These are phyloP conservation scores for Clonostachys rhizophaga DNA, from an alignment of 2,329 filamentous ascomycete species.

Conservation along the genomic window DNA sequence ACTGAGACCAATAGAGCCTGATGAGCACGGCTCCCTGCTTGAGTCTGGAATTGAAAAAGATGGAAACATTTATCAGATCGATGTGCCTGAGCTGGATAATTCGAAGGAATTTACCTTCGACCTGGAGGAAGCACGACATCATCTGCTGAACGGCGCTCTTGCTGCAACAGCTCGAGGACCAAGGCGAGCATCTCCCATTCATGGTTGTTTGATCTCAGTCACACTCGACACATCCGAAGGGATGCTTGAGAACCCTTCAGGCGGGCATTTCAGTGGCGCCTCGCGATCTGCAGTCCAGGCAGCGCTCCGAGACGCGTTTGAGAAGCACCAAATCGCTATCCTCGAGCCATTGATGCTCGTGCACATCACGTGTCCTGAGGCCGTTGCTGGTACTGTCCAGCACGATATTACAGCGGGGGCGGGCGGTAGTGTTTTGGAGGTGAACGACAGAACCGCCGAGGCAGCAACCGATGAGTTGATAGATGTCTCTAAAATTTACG, in stretches of 20 bases:
- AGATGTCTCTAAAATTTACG: conserved; percentile 73
- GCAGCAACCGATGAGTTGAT: conserved; percentile 40
- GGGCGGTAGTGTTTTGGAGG: conserved; percentile 68
- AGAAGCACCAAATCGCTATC: conserved; percentile 53
- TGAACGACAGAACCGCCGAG: conserved; percentile 49
- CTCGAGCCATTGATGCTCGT: conserved; percentile 95
- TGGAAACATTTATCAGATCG: conserved; percentile 64
- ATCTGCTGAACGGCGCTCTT: conserved; percentile 73
- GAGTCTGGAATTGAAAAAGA: conserved; percentile 50
- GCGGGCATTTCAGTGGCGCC: conserved; percentile 64
- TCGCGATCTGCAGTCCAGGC: conserved; percentile 59
- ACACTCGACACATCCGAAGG: conserved; percentile 62
- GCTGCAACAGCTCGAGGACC: conserved; percentile 85
- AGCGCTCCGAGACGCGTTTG: conserved; percentile 60
- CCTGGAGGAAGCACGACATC: conserved; percentile 42
- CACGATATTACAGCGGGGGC: conserved; percentile 73
- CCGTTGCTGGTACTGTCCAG: conserved; percentile 73
- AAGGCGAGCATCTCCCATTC: conserved; percentile 72
- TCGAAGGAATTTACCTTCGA: conserved; percentile 30
- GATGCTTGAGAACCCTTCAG: conserved; percentile 50
- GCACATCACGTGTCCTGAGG: conserved; percentile 80
- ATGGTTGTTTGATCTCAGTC: conserved; percentile 68
- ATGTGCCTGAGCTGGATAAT: conserved; percentile 39
- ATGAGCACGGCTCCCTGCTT: conserved; percentile 27
- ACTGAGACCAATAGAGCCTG: conserved; percentile 55